Base-by-base conservation (phyloP, 139 green algal species). In the Asterochloris erici region DNA sequence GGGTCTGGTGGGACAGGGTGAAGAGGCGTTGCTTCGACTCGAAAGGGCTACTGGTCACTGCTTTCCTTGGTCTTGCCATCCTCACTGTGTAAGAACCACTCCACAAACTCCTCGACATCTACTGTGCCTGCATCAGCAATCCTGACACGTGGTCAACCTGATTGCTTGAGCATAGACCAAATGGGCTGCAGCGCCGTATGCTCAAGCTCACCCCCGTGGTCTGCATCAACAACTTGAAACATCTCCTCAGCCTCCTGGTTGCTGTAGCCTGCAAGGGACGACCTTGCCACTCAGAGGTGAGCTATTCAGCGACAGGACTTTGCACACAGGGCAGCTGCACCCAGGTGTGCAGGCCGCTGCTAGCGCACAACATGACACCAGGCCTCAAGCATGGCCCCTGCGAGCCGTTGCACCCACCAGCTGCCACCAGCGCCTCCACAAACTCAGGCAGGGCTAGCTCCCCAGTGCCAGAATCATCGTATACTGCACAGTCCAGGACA, bases 171-270 rank as follows among this genome's bases (percentile, higher is more conserved):
- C 24, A 27, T 12, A 38, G 0, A 15, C 28, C 70, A 76, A n/a
- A 76, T 29, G 47, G 15, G 29, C 70, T 54, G 14, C 14, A 76
- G 70, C 70, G 19, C 12, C n/a, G 28, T 15, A 76, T 21, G 24
- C 38, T 14, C 69, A 29, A 47, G 29, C 10, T 14, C 66, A 77
- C 24, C 71, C 15, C 78, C 78, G 54, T 82, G 78, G 62, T 82
- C 78, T 63, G 78, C 63, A 64, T 82, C 78, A 27, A 82, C 63
- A 38, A 82, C 73, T n/a, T 82, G 61, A 74, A 82, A 82, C 78
- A 82, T 82, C 27, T 74, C 61, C 26, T 63, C 10, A 23, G 78
- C 78, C 24, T 82, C 78, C 63, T 82, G 61, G 27, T 26, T 63
- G 12, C 74, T 26, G 62, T 74, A 82, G 26, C 78, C 78, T 82